Conservation (phyloP, 805 yeast species). For the Candida alai region DNA sequence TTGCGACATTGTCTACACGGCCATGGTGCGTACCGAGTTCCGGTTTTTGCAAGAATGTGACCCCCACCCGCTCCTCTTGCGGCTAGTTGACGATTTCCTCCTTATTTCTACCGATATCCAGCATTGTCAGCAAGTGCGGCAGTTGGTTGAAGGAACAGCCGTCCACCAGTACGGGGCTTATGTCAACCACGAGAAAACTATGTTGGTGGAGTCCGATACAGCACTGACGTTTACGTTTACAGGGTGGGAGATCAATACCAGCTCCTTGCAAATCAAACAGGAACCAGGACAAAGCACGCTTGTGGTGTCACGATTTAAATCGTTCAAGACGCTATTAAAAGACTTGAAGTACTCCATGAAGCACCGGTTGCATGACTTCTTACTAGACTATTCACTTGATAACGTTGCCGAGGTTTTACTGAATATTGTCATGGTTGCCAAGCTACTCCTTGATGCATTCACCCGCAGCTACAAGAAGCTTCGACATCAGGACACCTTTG, state of each 20-base stretch:
- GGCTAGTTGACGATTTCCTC: slow-evolving; percentile 85
- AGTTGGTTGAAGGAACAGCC: slow-evolving; percentile 15
- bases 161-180: slow-evolving; percentile 32
- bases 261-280: slow-evolving; percentile 17
- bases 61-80: slow-evolving; percentile 32
- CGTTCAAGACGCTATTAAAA: slow-evolving; percentile 4
- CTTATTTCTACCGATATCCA: slow-evolving; percentile 48
- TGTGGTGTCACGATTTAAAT: slow-evolving; percentile 1
- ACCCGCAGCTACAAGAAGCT: not conserved
- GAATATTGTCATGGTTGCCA: not conserved
- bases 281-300: slow-evolving; percentile 6
- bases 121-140: slow-evolving; percentile 17
- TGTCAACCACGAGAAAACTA: slow-evolving; percentile 29
- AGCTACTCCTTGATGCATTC: not conserved
- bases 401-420: not conserved
- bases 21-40: slow-evolving; percentile 43
- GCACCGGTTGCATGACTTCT: slow-evolving; percentile 1
- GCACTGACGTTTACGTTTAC: slow-evolving; percentile 19
- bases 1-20: slow-evolving; percentile 71
- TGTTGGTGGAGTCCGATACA: slow-evolving; percentile 8
- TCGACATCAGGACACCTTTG: not conserved
- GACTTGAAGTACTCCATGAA: not conserved
- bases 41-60: slow-evolving; percentile 10
- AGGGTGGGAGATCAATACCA: slow-evolving; percentile 25
- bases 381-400: slow-evolving; percentile 1